phyloP scores from a whole-genome alignment of 345 rosid species.

The Arabis hirsuta region DNA sequence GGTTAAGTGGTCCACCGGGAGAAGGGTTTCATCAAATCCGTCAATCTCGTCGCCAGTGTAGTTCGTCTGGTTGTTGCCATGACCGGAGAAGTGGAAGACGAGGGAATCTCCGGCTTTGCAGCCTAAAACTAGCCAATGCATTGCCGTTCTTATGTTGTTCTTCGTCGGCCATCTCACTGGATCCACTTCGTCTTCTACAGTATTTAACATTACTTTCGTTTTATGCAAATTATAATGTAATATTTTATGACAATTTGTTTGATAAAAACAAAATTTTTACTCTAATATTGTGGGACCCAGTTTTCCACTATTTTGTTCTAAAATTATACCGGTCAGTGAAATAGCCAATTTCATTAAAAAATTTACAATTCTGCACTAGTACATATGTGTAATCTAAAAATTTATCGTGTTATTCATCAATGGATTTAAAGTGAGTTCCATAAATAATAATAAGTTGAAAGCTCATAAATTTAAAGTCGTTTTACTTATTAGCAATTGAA shows the following conservation, averaged over 20 bases:
- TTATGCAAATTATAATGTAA: not conserved
- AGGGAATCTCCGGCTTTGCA: constrained; percentile 83
- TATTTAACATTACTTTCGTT: not conserved
- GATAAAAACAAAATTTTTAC: too few relatives aligned
- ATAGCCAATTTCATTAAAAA: too few relatives aligned
- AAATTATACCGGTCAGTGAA: too few relatives aligned
- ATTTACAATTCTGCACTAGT: too few relatives aligned
- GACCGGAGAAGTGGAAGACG: constrained; percentile 90
- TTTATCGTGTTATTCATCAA: too few relatives aligned
- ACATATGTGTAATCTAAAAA: too few relatives aligned
- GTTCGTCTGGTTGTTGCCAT: constrained; percentile 77
- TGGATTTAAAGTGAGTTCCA: too few relatives aligned
- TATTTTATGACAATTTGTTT: not conserved
- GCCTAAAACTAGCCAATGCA: constrained; percentile 74
- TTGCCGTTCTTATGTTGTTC: constrained; percentile 69
- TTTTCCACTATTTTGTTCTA: too few relatives aligned
- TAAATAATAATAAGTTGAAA: too few relatives aligned
- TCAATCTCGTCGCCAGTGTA: constrained; percentile 72
- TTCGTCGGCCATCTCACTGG: constrained; percentile 65
- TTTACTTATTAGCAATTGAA: too few relatives aligned
- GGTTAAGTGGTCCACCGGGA: constrained; percentile 68
- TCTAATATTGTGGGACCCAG: too few relatives aligned
- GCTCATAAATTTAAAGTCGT: too few relatives aligned
- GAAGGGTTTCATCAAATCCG: constrained; percentile 89
- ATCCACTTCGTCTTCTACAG: constrained; percentile 83